Conservation (phyloP, 73 alveolate genomes). For the Paramecium tetraurelia region DNA sequence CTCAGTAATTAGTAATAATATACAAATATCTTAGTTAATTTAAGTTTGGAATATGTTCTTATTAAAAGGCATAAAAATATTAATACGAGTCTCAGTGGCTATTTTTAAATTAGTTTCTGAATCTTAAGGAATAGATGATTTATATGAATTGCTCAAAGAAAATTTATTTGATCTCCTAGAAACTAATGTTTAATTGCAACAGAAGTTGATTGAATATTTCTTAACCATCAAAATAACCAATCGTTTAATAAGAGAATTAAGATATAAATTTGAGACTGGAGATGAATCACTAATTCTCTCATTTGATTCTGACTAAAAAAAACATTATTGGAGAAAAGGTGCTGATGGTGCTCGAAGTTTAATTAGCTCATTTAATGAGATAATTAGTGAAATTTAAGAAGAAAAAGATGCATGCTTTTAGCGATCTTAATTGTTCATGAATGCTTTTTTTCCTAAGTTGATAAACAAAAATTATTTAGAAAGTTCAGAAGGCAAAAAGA, state of each 20-base stretch:
- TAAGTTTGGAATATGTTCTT: slow-evolving; percentile 4
- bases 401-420: neutral
- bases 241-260: neutral
- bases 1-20: neutral
- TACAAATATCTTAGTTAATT: neutral
- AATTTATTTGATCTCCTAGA: neutral
- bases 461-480: neutral
- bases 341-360: neutral
- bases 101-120: neutral
- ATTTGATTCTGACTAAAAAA: neutral
- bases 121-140: neutral
- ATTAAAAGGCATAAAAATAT: neutral
- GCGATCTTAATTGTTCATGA: neutral
- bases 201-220: neutral
- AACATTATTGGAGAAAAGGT: neutral
- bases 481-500: slow-evolving; percentile 11
- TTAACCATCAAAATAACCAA: neutral
- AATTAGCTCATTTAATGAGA: neutral
- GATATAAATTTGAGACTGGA: neutral
- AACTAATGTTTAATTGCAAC: neutral
- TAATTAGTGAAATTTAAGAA: neutral
- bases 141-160: slow-evolving; percentile 22
- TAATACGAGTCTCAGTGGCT: neutral
- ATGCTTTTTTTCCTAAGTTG: slow-evolving; percentile 18
- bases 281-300: neutral